A percentile compares a stretch with the other conserved stretches of the same genome.
Evolutionary conservation across 768 basidiomycete genomes (phyloP).

Genomic region (Sistotremastrum niveocremeum): DNA sequence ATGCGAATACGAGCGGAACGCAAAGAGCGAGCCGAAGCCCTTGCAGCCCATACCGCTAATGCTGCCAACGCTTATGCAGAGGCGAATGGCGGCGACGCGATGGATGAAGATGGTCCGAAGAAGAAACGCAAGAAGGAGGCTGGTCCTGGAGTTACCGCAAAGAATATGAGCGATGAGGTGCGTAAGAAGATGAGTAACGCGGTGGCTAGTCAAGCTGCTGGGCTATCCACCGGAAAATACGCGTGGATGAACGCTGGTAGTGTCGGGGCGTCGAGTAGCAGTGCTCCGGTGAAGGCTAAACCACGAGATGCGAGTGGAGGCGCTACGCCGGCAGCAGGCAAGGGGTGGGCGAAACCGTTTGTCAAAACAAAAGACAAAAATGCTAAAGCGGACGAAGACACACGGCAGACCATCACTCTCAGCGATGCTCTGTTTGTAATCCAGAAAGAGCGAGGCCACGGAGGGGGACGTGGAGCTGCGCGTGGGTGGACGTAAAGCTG

Average conservation of each 20-base stretch:
- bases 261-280: slow-evolving; percentile 24
- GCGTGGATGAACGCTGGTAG: slow-evolving; percentile 76
- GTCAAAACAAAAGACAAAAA: slow-evolving; percentile 37
- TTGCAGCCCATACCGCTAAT: slow-evolving; percentile 55
- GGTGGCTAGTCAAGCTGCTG: slow-evolving; percentile 81
- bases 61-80: slow-evolving; percentile 26
- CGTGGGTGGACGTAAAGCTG: slow-evolving; percentile 42
- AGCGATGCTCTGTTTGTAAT: slow-evolving; percentile 79
- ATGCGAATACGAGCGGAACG: slow-evolving; percentile 58
- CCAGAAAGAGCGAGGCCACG: slow-evolving; percentile 72
- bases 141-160: slow-evolving; percentile 69
- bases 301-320: slow-evolving; percentile 12
- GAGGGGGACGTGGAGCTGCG: slow-evolving; percentile 66
- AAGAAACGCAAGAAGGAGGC: slow-evolving; percentile 77
- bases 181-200: slow-evolving; percentile 87
- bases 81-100: slow-evolving; percentile 16
- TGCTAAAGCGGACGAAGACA: slow-evolving; percentile 39
- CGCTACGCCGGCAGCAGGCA: slow-evolving; percentile 23
- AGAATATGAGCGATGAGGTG: slow-evolving; percentile 87
- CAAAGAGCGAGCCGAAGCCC: slow-evolving; percentile 61
- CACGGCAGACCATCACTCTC: slow-evolving; percentile 47
- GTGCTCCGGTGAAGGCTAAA: slow-evolving; percentile 19
- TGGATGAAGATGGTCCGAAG: slow-evolving; percentile 38
- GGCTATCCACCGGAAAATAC: slow-evolving; percentile 60
- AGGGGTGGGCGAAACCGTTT: slow-evolving; percentile 51